Base-by-base conservation (phyloP, 768 basidiomycete genomes). In the Neoboletus brunneissimus region DNA sequence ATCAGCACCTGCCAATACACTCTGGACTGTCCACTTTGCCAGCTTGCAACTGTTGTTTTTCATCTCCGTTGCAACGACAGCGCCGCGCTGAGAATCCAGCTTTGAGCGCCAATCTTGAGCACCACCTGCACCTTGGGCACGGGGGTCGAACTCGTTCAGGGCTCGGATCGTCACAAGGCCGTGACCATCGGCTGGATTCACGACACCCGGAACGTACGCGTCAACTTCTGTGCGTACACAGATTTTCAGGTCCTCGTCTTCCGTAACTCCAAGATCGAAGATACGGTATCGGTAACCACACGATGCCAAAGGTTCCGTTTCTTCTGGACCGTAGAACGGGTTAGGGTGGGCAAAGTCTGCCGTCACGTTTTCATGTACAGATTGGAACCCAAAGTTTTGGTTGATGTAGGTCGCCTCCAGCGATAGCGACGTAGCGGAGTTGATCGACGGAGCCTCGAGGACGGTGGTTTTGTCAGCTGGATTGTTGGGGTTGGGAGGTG, bases 91-190 rank as follows among this genome's bases (percentile, higher is more conserved):
- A 5, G 90, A 87, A 74, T 99, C 97, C 42, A 99, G 77, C 75
- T 96, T 96, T n/a, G 90, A 83, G 34, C 95, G 85, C 97, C 97
- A 99, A 73, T 99, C 97, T n/a, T 94, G 91, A 18, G 96, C 94
- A 48, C 94, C 94, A 27, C 94, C 96, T 1, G 91, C 87, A 23
- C 96, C 95, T 61, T 85, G 84, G 2, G 94, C 82, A 50, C 93
- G 84, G 23, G 94, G 82, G 72, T 98, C 96, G 72, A 97, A 98
- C 72, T 99, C 97, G 71, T 98, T 98, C 60, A 99, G 76, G 7
- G 97, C 94, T 55, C 94, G 91, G 70, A 98, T 88, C 23, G 94
- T 97, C 57, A 94, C 84, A 40, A 94, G 78, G 7, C 88, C 89
- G 42, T 89, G 87, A 0, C 88, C 89, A 8, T 85, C 81, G 35